A percentile compares a stretch with the other conserved stretches of the same genome.
Evolutionary conservation across 352 stramenopile species (phyloP).

Genomic region (Phytophthora tentaculata): DNA sequence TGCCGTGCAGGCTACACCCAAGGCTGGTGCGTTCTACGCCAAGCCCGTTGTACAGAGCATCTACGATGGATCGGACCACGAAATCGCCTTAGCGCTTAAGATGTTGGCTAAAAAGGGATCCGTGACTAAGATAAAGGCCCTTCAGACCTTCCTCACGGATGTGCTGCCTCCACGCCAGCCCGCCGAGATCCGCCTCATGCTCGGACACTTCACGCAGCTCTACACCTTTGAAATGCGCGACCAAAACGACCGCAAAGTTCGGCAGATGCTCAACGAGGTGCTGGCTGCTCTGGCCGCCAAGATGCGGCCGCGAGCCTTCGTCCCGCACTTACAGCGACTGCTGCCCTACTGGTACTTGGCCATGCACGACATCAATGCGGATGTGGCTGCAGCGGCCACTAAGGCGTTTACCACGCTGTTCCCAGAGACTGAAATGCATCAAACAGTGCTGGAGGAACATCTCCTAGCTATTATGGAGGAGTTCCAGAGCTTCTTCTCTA

Average conservation of each 20-base stretch:
- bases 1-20: slow-evolving; percentile 21
- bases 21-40: slow-evolving; percentile 19
- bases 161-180: slow-evolving; percentile 70
- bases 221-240: slow-evolving; percentile 85
- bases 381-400: slow-evolving; percentile 55
- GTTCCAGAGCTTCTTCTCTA: slow-evolving; percentile 66
- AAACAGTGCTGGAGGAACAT: slow-evolving; percentile 50
- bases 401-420: slow-evolving; percentile 68
- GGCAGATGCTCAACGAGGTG: slow-evolving; percentile 78
- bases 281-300: slow-evolving; percentile 61
- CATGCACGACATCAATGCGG: slow-evolving; percentile 77
- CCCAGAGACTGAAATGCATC: slow-evolving; percentile 34
- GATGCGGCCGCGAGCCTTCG: slow-evolving; percentile 75
- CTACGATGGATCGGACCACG: slow-evolving; percentile 82
- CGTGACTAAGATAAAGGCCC: slow-evolving; percentile 85
- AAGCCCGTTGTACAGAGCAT: slow-evolving; percentile 50
- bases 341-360: slow-evolving; percentile 83
- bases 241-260: slow-evolving; percentile 86
- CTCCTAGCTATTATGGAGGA: slow-evolving; percentile 60
- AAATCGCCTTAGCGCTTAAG: slow-evolving; percentile 81
- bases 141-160: slow-evolving; percentile 62
- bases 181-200: slow-evolving; percentile 65
- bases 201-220: slow-evolving; percentile 80
- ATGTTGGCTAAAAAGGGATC: slow-evolving; percentile 86
- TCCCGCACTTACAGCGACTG: slow-evolving; percentile 68